These are phyloP conservation scores for Kodamaea nitidulidarum DNA, from an alignment of 805 yeast species.

Conservation along the genomic window DNA sequence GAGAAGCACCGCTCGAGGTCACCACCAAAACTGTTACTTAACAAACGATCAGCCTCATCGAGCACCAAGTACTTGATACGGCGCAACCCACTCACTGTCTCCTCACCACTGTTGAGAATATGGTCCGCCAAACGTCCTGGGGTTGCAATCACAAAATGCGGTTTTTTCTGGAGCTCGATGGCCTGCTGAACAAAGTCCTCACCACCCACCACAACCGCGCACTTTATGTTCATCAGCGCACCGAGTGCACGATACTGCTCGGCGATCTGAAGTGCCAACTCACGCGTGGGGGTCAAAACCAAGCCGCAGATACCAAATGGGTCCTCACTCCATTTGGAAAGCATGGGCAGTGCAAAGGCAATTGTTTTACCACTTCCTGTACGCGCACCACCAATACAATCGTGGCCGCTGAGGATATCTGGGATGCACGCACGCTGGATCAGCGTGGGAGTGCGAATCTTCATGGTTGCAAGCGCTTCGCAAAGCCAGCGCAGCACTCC, in stretches of 20 bases:
- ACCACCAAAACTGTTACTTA: slow-evolving; percentile 77
- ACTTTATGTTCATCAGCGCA: slow-evolving; percentile 77
- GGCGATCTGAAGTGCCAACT: slow-evolving; percentile 92
- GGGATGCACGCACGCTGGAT: slow-evolving; percentile 92
- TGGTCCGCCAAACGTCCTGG: slow-evolving; percentile 97
- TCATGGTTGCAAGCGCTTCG: slow-evolving; percentile 79
- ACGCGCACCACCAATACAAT: slow-evolving; percentile 97
- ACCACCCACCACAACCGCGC: slow-evolving; percentile 90
- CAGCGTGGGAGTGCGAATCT: slow-evolving; percentile 75
- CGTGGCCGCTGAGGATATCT: slow-evolving; percentile 72
- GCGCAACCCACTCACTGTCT: slow-evolving; percentile 73
- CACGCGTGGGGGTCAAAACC: slow-evolving; percentile 88
- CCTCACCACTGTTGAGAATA: slow-evolving; percentile 81
- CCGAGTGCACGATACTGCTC: slow-evolving; percentile 95
- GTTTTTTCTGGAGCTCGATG: slow-evolving; percentile 70
- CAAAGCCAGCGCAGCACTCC: slow-evolving; percentile 86
- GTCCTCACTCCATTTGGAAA: slow-evolving; percentile 90
- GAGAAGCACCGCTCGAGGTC: slow-evolving; percentile 72
- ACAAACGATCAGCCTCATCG: slow-evolving; percentile 93
- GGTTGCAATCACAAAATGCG: slow-evolving; percentile 94
- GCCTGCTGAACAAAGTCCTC: slow-evolving; percentile 91
- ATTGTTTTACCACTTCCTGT: slow-evolving; percentile 98
- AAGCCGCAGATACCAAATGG: slow-evolving; percentile 91
- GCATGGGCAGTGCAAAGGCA: slow-evolving; percentile 97
- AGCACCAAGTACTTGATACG: slow-evolving; percentile 78